Conservation (phyloP, 768 basidiomycete genomes). For the Agrocybe pediades region DNA sequence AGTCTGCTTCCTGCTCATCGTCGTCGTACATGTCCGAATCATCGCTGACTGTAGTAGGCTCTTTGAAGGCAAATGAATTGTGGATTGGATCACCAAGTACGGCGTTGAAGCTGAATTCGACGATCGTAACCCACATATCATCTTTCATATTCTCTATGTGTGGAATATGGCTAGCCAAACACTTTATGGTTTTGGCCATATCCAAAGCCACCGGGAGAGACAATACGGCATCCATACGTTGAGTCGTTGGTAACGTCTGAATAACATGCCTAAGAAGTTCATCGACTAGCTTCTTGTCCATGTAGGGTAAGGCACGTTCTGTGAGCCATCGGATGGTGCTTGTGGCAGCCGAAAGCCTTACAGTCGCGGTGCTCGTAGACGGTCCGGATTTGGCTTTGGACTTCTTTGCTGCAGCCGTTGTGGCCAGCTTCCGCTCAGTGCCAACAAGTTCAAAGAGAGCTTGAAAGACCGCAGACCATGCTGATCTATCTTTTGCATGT, state of each 20-base stretch:
- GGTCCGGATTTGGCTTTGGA: conserved; percentile 40
- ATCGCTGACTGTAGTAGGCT: conserved; percentile 28
- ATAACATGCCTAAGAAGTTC: conserved; percentile 65
- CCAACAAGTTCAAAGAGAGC: conserved; percentile 68
- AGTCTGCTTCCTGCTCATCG: conserved; percentile 26
- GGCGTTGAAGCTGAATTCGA: conserved; percentile 76
- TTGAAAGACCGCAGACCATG: conserved; percentile 73
- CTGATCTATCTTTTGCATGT: conserved; percentile 29
- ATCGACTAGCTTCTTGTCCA: conserved; percentile 59
- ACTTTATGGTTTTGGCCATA: conserved; percentile 77
- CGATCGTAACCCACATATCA: conserved; percentile 64
- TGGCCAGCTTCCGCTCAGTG: no score
- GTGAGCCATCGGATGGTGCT: conserved; percentile 72
- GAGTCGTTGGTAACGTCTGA: conserved; percentile 55
- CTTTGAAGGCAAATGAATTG: conserved; percentile 33
- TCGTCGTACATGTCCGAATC: conserved; percentile 37
- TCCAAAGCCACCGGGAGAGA: conserved; percentile 70
- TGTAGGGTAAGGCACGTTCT: conserved; percentile 56
- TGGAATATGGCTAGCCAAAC: conserved; percentile 62
- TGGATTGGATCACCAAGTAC: conserved; percentile 62
- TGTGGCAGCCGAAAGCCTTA: conserved; percentile 68
- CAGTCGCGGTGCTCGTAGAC: conserved; percentile 34
- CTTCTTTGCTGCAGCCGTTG: conserved; percentile 43
- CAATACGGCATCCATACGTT: conserved; percentile 35
- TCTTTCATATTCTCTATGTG: conserved; percentile 79